Evolutionary conservation across 306 rosid species (phyloP).

Genomic region (Cicer yamashitae): DNA sequence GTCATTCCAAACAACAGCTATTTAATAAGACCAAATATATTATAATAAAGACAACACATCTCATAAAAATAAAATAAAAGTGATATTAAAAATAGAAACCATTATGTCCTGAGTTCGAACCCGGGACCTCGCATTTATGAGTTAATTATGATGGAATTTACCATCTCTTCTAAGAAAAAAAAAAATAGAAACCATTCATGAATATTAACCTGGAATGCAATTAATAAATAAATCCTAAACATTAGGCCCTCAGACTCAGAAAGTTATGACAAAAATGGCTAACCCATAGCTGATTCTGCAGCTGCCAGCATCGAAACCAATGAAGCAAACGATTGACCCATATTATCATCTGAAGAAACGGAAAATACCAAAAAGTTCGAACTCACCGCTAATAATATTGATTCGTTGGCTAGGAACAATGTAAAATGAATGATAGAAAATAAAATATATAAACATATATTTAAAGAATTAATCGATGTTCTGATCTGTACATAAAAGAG

Average conservation of each 20-base stretch:
- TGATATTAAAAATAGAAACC: neutral
- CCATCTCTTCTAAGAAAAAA: no score
- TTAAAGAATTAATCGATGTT: neutral
- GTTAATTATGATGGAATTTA: no score
- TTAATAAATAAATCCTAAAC: neutral
- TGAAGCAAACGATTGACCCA: neutral
- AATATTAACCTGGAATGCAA: neutral
- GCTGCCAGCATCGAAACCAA: neutral
- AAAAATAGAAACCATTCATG: neutral
- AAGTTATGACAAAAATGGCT: neutral
- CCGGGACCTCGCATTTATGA: no score
- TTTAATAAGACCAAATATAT: slow-evolving; percentile 9
- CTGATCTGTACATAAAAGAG: neutral
- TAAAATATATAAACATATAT: neutral
- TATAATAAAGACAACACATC: neutral
- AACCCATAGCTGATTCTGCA: neutral
- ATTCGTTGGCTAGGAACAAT: neutral
- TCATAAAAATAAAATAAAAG: neutral
- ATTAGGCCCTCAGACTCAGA: neutral
- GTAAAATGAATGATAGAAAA: neutral
- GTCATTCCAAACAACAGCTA: slow-evolving; percentile 3
- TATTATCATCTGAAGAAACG: neutral
- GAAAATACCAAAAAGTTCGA: neutral
- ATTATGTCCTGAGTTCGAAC: no score
- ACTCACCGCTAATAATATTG: neutral